These are phyloP conservation scores for Lobulomyces angularis DNA, from an alignment of 192 early-diverging fungal species.

Conservation along the genomic window DNA sequence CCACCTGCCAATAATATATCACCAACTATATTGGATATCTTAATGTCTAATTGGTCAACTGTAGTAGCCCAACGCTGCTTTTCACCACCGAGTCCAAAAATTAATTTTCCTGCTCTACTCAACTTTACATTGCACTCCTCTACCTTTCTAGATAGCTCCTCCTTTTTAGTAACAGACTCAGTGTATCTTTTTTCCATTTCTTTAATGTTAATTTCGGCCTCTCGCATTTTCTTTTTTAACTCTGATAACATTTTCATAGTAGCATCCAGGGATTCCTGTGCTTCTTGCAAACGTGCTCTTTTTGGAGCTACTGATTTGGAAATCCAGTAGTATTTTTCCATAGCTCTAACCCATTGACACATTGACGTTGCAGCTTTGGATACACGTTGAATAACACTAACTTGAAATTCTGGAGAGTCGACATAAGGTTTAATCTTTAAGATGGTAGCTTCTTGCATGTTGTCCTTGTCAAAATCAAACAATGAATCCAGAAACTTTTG, in stretches of 20 bases:
- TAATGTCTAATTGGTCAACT: slow-evolving; percentile 39
- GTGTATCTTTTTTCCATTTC: slow-evolving; percentile 49
- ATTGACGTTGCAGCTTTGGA: slow-evolving; percentile 49
- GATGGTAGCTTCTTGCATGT: slow-evolving; percentile 35
- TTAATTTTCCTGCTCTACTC: slow-evolving; percentile 42
- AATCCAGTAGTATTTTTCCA: slow-evolving; percentile 56
- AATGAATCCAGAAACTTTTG: slow-evolving; percentile 49
- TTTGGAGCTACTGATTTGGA: slow-evolving; percentile 46
- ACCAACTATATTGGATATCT: slow-evolving; percentile 42
- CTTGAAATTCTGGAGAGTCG: slow-evolving; percentile 50
- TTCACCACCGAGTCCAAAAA: slow-evolving; percentile 42
- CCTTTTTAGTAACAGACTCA: slow-evolving; percentile 49
- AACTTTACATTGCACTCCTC: slow-evolving; percentile 47
- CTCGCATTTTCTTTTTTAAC: slow-evolving; percentile 44
- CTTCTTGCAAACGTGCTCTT: slow-evolving; percentile 34
- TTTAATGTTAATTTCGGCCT: slow-evolving; percentile 48
- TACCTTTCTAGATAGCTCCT: slow-evolving; percentile 46
- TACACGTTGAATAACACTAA: slow-evolving; percentile 39
- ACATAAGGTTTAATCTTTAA: slow-evolving; percentile 50
- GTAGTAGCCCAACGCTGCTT: slow-evolving; percentile 47
- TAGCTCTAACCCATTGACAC: slow-evolving; percentile 53
- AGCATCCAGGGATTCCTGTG: slow-evolving; percentile 39
- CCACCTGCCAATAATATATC: slow-evolving; percentile 44
- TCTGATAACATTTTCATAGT: slow-evolving; percentile 43
- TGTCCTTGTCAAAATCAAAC: slow-evolving; percentile 52